Evolutionary conservation across 805 yeast genomes (phyloP).

Genomic region (Starmerella potacharoeniae): DNA sequence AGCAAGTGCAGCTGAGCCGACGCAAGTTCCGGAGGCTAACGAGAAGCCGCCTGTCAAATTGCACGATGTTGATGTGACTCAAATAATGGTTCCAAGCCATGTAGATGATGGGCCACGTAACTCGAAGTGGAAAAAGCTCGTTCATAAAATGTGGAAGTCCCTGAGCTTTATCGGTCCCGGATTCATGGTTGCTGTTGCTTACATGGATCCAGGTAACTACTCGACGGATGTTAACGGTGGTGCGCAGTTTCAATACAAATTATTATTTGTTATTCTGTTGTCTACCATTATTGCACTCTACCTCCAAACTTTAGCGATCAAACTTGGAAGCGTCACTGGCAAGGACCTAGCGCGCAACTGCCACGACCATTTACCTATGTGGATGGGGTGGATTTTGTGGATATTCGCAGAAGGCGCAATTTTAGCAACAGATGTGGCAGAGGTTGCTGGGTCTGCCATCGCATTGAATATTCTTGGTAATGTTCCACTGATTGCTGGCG

Average conservation of each 20-base stretch:
- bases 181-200: constrained; percentile 85
- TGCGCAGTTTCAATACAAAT: constrained; percentile 69
- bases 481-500: constrained; percentile 75
- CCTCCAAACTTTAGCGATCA: constrained; percentile 73
- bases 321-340: constrained; percentile 89
- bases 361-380: constrained; percentile 55
- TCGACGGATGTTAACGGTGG: constrained; percentile 92
- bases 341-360: constrained; percentile 83
- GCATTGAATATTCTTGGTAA: constrained; percentile 73
- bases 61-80: background rate
- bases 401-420: constrained; percentile 80
- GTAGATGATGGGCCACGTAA: background rate
- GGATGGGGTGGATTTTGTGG: constrained; percentile 43
- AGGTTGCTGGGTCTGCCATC: constrained; percentile 95
- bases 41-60: background rate
- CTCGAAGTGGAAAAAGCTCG: background rate
- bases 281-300: constrained; percentile 81
- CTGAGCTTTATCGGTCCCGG: constrained; percentile 83
- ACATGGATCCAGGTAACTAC: constrained; percentile 97
- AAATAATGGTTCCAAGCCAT: background rate
- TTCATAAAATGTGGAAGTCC: constrained; percentile 34
- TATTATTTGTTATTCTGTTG: constrained; percentile 64
- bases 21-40: background rate
- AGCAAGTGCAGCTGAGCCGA: background rate
- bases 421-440: constrained; percentile 92